Evolutionary conservation across 2,329 filamentous ascomycete genomes (phyloP).

Genomic region (Trichoderma guizhouense): DNA sequence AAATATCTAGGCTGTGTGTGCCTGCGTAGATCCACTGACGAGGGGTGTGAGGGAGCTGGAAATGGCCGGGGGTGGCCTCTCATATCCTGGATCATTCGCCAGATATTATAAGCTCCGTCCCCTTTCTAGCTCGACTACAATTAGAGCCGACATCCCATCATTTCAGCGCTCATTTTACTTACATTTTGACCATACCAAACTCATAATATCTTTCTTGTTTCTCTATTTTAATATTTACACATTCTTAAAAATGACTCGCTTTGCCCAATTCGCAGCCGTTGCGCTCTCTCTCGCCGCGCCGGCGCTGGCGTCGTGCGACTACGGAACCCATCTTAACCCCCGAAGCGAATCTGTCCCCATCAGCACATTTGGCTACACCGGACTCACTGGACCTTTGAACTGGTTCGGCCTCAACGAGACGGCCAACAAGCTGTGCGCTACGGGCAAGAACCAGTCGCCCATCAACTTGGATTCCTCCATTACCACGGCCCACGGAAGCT

Average conservation of each 20-base stretch:
- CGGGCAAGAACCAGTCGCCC: conserved; percentile 52
- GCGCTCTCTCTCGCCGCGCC: not conserved
- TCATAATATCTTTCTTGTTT: not conserved
- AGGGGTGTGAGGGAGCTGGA: not conserved
- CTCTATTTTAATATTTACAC: not conserved
- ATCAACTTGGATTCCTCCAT: conserved; percentile 46
- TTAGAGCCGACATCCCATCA: not conserved
- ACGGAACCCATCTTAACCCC: conserved; percentile 37
- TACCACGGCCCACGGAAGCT: conserved; percentile 28
- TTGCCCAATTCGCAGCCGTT: not conserved
- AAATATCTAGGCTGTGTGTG: not conserved
- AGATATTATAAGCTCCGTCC: conserved; percentile 3
- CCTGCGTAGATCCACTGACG: not conserved
- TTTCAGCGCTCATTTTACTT: not conserved
- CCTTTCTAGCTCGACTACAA: not conserved
- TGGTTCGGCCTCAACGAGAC: conserved; percentile 46
- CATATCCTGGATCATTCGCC: not conserved
- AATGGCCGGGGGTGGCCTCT: not conserved
- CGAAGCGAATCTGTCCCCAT: conserved; percentile 31
- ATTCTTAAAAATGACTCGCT: not conserved
- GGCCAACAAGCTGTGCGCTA: conserved; percentile 45
- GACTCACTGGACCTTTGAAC: conserved; percentile 46
- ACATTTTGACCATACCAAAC: not conserved
- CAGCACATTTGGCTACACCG: conserved; percentile 39
- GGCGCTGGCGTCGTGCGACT: conserved; percentile 36